Percentiles rank a stretch among this genome's conserved stretches.
These are phyloP conservation scores for Fusarium transvaalense DNA, from an alignment of 2,329 filamentous ascomycete species.

Conservation along the genomic window DNA sequence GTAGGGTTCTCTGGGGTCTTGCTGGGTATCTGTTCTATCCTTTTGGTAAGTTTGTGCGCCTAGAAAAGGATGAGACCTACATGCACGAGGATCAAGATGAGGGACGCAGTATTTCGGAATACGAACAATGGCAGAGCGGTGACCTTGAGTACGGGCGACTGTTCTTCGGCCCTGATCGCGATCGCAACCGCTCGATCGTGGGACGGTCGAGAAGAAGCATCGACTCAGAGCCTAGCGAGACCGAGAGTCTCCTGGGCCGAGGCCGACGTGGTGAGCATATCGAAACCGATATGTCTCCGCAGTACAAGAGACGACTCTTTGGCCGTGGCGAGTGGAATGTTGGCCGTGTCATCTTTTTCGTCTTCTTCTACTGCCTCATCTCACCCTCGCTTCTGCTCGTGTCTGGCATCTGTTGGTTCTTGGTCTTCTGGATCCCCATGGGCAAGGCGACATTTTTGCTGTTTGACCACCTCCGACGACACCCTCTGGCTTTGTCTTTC, in stretches of 20 bases:
- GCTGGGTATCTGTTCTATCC: conserved; percentile 92
- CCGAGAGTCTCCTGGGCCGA: conserved; percentile 85
- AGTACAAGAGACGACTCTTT: conserved; percentile 86
- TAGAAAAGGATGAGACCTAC: conserved; percentile 95
- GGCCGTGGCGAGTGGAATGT: conserved; percentile 96
- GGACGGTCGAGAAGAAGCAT: conserved; percentile 89
- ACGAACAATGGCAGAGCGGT: conserved; percentile 98
- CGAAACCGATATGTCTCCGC: conserved; percentile 58
- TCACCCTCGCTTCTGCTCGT: conserved; percentile 88
- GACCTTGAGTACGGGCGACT: conserved; percentile 95
- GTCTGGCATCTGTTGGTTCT: conserved; percentile 90
- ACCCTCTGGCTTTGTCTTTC: conserved; percentile 93
- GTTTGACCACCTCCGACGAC: conserved; percentile 90
- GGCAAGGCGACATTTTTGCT: conserved; percentile 92
- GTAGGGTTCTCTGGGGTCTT: conserved; percentile 84
- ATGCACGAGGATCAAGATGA: conserved; percentile 95
- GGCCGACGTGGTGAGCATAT: conserved; percentile 66
- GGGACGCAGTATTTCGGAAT: conserved; percentile 96
- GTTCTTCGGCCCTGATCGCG: conserved; percentile 84
- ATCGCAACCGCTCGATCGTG: conserved; percentile 80
- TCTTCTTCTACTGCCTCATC: conserved; percentile 94
- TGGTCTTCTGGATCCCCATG: conserved; percentile 99
- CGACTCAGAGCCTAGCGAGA: conserved; percentile 86
- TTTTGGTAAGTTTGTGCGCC: conserved; percentile 94
- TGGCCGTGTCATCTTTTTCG: conserved; percentile 93